Evolutionary conservation across 306 rosid genomes (phyloP), one percentile per base, ranked within the genome.

Genomic region (Glycine soja): DNA sequence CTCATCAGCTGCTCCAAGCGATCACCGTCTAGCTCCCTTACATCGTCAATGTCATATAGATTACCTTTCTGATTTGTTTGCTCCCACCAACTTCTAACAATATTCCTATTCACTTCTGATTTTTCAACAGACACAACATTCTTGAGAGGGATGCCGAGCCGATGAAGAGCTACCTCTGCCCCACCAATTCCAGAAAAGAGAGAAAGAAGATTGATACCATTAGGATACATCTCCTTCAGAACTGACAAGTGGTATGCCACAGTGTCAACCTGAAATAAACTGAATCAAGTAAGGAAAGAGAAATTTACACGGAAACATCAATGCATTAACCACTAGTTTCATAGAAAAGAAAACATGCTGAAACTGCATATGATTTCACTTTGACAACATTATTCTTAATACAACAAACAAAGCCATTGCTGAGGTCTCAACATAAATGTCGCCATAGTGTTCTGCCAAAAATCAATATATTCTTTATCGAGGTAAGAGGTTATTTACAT

Each of bases 151-250:
- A 95, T 18, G 7, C 97, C 94, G 1, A 95, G 97, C 63, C 97
- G 83, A 79, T 95, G 97, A 48, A 95, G 97, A 13, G 99, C 97
- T 52, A 95, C 97, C 82, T 95, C 99, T 0, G 97, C 98, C 48
- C 99, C 99, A 4, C 99, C 99, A 2, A 93, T 95, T 47, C 99
- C 99, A 16, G 99, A 89, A 85, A 95, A 95, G 16, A 95, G 97
- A 54, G 99, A 93, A 14, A 96, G 99, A 36, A 95, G 82, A 70
- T 95, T 95, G 85, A 95, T 86, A 24, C 99, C 98, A 10, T 81
- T 7, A 0, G 99, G 99, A 80, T 68, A 96, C 94, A 90, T 67
- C 14, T 88, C 93, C 78, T 90, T 95, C 79, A 95, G 81, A 14
- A 89, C 96, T 3, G 98, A 95, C 13, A 96, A 83, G 82, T 93